Base-by-base conservation (phyloP, 441 rosid species). In the Eutrema salsugineum region DNA sequence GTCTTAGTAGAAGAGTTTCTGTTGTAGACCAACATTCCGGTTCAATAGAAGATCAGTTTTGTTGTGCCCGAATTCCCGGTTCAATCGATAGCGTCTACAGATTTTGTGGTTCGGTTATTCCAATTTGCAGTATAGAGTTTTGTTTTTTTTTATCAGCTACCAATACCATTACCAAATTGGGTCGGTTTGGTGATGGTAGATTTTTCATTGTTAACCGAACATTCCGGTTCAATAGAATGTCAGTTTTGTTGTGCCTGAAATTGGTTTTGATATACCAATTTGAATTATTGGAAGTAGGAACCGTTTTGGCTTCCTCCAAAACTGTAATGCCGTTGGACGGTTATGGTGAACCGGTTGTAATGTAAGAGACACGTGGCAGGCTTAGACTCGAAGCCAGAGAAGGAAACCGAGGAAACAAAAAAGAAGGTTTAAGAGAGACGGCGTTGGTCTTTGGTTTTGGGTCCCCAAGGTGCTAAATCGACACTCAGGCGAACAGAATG, bases 401-500 rank as follows among this genome's bases (percentile, higher is more conserved):
- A 56, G n/a, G 24, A 6, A 66, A 73, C 68, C 68, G 72, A 73
- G 35, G 24, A 20, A 44, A 35, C n/a, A n/a, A 4, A 1, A 24
- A 54, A 50, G 60, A 60, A 51, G 40, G 69, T 59, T 67, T 59
- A 50, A 27, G 61, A 32, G 9, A 42, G 56, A 50, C 57, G 5
- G 28, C 24, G 12, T 35, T 59, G 42, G 68, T 62, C 57, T 33
- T 53, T 51, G 63, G 63, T 67, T 42, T 42, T 61, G 42, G 55
- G 22, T 39, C 62, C 44, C 44, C n/a, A 66, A n/a, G 40, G 65
- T 36, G 50, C 39, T 27, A 46, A 53, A 28, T 43, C 60, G 55
- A 62, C 49, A 38, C 65, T 8, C n/a, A 66, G 48, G 38, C 51
- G 36, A 66, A 54, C 35, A 79, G 33, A 77, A 91, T 92, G 98